Conservation (phyloP, 768 basidiomycete species). For the Dentipellis fragilis region DNA sequence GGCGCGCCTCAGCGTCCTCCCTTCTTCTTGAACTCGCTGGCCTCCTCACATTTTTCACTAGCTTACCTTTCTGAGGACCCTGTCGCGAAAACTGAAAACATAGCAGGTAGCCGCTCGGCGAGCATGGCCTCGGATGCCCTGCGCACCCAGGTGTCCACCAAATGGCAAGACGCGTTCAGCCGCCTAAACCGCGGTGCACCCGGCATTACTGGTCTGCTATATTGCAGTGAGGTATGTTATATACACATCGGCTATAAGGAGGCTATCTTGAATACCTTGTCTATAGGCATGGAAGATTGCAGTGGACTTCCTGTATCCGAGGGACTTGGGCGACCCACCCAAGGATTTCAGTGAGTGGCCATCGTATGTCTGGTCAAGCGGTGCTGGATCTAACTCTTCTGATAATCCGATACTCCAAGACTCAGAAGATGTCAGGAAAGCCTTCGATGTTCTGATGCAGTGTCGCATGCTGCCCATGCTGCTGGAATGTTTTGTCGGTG, state of each 20-base stretch:
- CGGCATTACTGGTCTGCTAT: constrained; percentile 55
- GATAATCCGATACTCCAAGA: constrained; percentile 24
- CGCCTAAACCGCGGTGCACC: constrained; percentile 47
- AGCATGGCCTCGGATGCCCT: constrained; percentile 52
- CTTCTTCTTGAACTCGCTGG: too few species aligned
- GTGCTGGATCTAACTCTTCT: neutral
- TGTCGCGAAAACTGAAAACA: too few species aligned
- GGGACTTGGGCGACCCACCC: constrained; percentile 31
- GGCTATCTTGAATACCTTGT: neutral
- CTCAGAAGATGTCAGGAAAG: constrained; percentile 35
- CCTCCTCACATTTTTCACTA: too few species aligned
- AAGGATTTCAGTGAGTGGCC: constrained; percentile 20
- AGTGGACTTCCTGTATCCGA: constrained; percentile 42
- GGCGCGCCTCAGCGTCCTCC: too few species aligned
- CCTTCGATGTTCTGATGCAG: constrained; percentile 49
- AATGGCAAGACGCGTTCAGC: constrained; percentile 66
- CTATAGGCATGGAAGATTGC: constrained; percentile 44
- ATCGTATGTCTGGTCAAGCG: neutral
- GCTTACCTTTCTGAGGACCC: too few species aligned
- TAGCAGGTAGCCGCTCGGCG: too few species aligned
- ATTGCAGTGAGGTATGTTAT: constrained; percentile 42
- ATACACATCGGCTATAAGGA: neutral
- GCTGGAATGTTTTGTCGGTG: constrained; percentile 66
- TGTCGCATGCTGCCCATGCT: constrained; percentile 52
- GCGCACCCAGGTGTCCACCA: constrained; percentile 53